Conservation (phyloP, 1,139 yeast species). For the Sugiyamaella castrensis region DNA sequence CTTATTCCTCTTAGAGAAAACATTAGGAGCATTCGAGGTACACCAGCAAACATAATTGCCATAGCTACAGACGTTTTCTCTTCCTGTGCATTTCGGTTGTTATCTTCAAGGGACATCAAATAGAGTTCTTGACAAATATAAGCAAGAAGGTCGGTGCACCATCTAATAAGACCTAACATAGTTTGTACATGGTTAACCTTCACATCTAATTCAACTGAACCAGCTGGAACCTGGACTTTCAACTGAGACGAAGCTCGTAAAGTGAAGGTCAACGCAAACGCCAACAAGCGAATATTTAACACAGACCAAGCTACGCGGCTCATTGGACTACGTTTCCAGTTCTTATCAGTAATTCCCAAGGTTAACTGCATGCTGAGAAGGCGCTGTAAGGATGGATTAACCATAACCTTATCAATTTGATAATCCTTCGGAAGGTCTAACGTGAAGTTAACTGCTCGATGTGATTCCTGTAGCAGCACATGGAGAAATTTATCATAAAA, state of each 20-base stretch:
- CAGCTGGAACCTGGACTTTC: slow-evolving; percentile 21
- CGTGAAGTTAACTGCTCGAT: slow-evolving; percentile 65
- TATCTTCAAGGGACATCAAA: slow-evolving; percentile 26
- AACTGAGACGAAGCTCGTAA: slow-evolving; percentile 42
- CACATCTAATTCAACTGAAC: slow-evolving; percentile 47
- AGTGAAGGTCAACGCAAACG: slow-evolving; percentile 74
- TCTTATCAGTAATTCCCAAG: slow-evolving; percentile 52
- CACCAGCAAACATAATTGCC: slow-evolving; percentile 51
- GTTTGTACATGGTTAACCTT: slow-evolving; percentile 59
- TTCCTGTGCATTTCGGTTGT: slow-evolving; percentile 9
- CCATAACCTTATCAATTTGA: slow-evolving; percentile 66
- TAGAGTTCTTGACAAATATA: slow-evolving; percentile 65
- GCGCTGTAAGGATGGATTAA: slow-evolving; percentile 71
- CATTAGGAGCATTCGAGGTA: slow-evolving; percentile 66
- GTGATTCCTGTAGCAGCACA: slow-evolving; percentile 58
- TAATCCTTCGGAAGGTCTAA: slow-evolving; percentile 61
- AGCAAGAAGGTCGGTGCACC: slow-evolving; percentile 71
- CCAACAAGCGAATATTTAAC: slow-evolving; percentile 64
- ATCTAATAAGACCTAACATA: slow-evolving; percentile 68
- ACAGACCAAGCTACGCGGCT: slow-evolving; percentile 66
- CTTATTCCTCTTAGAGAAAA: slow-evolving; percentile 69
- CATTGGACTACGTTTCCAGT: slow-evolving; percentile 48
- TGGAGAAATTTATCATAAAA: slow-evolving; percentile 24
- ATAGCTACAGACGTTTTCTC: slow-evolving; percentile 29
- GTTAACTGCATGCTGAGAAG: slow-evolving; percentile 58